Conservation (phyloP, 2,329 filamentous ascomycete genomes). For the Epicoccum sorghinum region DNA sequence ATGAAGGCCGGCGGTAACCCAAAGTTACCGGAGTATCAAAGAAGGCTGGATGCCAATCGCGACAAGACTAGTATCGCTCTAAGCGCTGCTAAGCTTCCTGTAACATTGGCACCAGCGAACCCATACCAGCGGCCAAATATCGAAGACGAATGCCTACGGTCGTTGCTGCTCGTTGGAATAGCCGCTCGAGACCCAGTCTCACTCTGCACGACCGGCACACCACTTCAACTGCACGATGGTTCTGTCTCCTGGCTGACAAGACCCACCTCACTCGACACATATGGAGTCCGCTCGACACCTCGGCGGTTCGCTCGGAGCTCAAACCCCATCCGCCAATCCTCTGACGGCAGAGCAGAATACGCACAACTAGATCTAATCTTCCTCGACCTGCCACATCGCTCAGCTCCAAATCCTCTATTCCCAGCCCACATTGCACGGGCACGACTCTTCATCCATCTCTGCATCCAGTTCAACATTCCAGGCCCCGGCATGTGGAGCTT, state of each 20-base stretch:
- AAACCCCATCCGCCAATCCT: constrained; percentile 33
- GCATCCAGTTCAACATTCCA: constrained; percentile 34
- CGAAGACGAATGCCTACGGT: constrained; percentile 51
- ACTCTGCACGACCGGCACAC: constrained; percentile 46
- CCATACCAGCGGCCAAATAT: constrained; percentile 38
- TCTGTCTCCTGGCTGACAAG: constrained; percentile 42
- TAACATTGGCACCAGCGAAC: constrained; percentile 42
- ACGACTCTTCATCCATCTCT: constrained; percentile 42
- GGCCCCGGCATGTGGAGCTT: constrained; percentile 35
- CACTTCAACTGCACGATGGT: constrained; percentile 41
- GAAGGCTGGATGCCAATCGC: constrained; percentile 50
- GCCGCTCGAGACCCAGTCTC: constrained; percentile 51
- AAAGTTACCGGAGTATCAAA: constrained; percentile 47
- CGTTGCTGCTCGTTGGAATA: constrained; percentile 49
- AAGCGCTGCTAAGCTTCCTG: constrained; percentile 48
- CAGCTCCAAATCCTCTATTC: constrained; percentile 36
- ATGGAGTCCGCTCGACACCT: constrained; percentile 11
- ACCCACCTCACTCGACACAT: constrained; percentile 34
- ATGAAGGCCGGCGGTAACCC: constrained; percentile 53
- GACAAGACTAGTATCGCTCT: constrained; percentile 53
- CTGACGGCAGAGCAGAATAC: constrained; percentile 46
- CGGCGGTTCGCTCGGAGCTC: constrained; percentile 22
- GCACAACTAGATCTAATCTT: constrained; percentile 50
- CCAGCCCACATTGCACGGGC: constrained; percentile 39
- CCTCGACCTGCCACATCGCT: constrained; percentile 41